These are phyloP conservation scores for Penicillium goetzii DNA, from an alignment of 495 filamentous ascomycete genomes.

Conservation along the genomic window DNA sequence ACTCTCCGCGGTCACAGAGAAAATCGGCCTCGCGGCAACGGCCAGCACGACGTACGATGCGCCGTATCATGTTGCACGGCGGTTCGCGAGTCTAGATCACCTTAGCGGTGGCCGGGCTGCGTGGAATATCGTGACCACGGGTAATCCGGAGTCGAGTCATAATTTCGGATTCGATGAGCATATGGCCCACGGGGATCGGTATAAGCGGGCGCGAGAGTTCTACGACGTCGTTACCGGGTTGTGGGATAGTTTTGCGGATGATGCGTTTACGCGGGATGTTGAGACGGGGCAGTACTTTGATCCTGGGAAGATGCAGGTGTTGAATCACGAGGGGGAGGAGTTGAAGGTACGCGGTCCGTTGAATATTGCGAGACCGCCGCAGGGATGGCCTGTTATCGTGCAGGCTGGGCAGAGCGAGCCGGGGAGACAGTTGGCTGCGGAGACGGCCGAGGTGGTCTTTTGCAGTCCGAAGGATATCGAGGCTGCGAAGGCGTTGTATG, in stretches of 20 bases:
- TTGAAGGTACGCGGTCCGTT: constrained; percentile 52
- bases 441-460: constrained; percentile 61
- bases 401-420: constrained; percentile 60
- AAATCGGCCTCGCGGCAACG: constrained; percentile 58
- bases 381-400: constrained; percentile 61
- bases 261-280: constrained; percentile 53
- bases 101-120: constrained; percentile 58
- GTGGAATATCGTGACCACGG: constrained; percentile 48
- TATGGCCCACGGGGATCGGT: constrained; percentile 40
- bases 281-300: constrained; percentile 54
- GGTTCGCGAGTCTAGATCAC: constrained; percentile 65
- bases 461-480: constrained; percentile 46
- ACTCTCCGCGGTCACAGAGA: constrained; percentile 48
- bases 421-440: constrained; percentile 54
- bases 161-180: constrained; percentile 45
- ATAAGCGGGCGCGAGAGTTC: constrained; percentile 46
- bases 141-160: constrained; percentile 42
- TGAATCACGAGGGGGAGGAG: constrained; percentile 55
- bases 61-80: constrained; percentile 65
- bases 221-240: constrained; percentile 44
- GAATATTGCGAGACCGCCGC: constrained; percentile 57
- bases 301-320: constrained; percentile 51
- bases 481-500: constrained; percentile 54
- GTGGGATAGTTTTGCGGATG: constrained; percentile 60
- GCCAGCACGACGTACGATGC: constrained; percentile 65